Conservation (phyloP, 345 rosid genomes). For the Populus simonii region DNA sequence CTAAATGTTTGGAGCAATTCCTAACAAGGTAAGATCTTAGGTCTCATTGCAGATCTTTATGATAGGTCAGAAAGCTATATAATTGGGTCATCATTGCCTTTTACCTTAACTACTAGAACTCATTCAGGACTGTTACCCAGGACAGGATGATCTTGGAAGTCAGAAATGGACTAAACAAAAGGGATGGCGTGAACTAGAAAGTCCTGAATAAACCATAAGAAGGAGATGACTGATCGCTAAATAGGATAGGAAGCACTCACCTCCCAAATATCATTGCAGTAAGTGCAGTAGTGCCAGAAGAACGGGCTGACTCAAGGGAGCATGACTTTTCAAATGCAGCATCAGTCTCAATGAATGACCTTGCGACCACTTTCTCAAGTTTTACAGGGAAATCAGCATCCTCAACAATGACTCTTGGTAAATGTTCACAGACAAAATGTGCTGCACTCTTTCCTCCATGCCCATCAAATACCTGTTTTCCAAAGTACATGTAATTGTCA, state of each 20-base stretch:
- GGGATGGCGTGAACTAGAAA: background rate
- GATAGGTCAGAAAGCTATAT: background rate
- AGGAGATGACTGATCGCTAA: background rate
- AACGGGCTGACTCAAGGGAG: slow-evolving; percentile 40
- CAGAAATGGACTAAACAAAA: background rate
- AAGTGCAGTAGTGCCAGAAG: slow-evolving; percentile 88
- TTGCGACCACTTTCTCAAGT: slow-evolving; percentile 59
- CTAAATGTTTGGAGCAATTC: background rate
- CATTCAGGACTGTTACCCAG: background rate
- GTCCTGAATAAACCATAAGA: background rate
- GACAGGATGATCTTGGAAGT: background rate
- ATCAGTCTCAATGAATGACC: slow-evolving; percentile 76
- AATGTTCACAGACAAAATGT: slow-evolving; percentile 65
- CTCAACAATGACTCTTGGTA: slow-evolving; percentile 73
- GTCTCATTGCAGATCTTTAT: background rate
- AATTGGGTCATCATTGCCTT: too few relatives aligned
- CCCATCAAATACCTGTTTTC: slow-evolving; percentile 74
- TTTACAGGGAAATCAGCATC: slow-evolving; percentile 71
- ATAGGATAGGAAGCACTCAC: slow-evolving; percentile 24
- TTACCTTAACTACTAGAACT: background rate
- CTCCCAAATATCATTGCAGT: slow-evolving; percentile 83
- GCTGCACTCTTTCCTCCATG: slow-evolving; percentile 83
- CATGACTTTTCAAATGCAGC: slow-evolving; percentile 58
- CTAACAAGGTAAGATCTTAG: background rate
- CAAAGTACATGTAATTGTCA: slow-evolving; percentile 2